Conservation (phyloP, 331 rosid genomes). For the Acacia pycnantha region DNA sequence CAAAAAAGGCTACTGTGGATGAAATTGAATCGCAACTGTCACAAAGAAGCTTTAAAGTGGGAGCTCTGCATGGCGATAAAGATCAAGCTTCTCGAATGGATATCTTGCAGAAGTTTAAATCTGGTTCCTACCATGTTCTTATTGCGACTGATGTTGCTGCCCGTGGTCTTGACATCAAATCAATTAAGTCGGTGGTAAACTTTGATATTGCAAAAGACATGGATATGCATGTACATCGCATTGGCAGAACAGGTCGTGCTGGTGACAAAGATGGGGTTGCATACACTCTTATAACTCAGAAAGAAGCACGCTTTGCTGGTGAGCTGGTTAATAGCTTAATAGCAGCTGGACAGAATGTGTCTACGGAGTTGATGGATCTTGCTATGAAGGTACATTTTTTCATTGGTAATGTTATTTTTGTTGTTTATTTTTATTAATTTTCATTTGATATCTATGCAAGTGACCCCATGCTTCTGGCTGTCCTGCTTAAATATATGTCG, state of each 20-base stretch:
- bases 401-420: neutral
- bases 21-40: constrained; percentile 81
- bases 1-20: constrained; percentile 91
- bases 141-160: constrained; percentile 99
- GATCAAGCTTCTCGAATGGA: constrained; percentile 98
- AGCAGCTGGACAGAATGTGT: constrained; percentile 95
- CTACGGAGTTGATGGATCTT: constrained; percentile 89
- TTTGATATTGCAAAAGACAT: constrained; percentile 95
- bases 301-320: constrained; percentile 98
- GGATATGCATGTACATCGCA: constrained; percentile 99
- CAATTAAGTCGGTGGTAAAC: constrained; percentile 94
- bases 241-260: constrained; percentile 99
- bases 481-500: neutral
- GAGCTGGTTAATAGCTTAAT: constrained; percentile 90
- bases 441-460: neutral
- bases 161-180: constrained; percentile 97
- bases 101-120: constrained; percentile 83
- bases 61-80: constrained; percentile 96
- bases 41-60: constrained; percentile 73
- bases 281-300: constrained; percentile 83
- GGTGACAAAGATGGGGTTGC: constrained; percentile 99
- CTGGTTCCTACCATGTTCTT: constrained; percentile 85
- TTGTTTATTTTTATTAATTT: neutral
- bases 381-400: constrained; percentile 81
- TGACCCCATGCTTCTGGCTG: constrained; percentile 3